Evolutionary conservation across 352 stramenopile genomes (phyloP).

Genomic region (Phytophthora pseudosyringae): DNA sequence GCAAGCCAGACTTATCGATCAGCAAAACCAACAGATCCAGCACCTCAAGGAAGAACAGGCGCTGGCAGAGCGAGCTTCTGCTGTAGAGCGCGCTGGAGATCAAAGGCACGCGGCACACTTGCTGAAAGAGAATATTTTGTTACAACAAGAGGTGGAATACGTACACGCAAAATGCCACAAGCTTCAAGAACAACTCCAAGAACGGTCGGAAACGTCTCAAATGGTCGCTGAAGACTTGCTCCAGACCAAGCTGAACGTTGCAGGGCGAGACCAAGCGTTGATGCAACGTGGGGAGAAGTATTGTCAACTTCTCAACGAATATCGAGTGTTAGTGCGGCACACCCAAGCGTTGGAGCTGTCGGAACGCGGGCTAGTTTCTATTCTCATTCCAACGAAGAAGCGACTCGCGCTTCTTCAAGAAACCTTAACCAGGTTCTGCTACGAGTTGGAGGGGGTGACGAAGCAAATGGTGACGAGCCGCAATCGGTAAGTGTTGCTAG

Average conservation of each 20-base stretch:
- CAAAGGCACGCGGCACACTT: constrained; percentile 39
- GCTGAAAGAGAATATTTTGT: constrained; percentile 33
- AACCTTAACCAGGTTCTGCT: constrained; percentile 39
- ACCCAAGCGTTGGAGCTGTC: constrained; percentile 40
- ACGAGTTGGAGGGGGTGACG: constrained; percentile 43
- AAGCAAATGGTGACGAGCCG: constrained; percentile 36
- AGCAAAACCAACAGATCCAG: constrained; percentile 41
- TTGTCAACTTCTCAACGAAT: constrained; percentile 11
- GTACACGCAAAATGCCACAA: not conserved
- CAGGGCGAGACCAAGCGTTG: constrained; percentile 7
- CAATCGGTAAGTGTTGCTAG: constrained; percentile 33
- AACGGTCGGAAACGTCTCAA: constrained; percentile 21
- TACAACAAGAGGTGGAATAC: constrained; percentile 34
- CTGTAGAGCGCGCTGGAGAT: constrained; percentile 30
- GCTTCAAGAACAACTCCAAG: constrained; percentile 4
- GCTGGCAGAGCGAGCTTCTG: not conserved
- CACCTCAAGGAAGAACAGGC: constrained; percentile 21
- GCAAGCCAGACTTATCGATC: constrained; percentile 28
- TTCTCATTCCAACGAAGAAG: constrained; percentile 42
- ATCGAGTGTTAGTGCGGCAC: constrained; percentile 27
- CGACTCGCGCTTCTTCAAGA: constrained; percentile 36
- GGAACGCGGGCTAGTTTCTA: constrained; percentile 35
- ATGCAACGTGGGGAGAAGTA: constrained; percentile 36
- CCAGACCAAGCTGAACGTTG: constrained; percentile 4
- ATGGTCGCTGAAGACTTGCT: constrained; percentile 35